Percentiles rank a stretch among this genome's conserved stretches.
These are phyloP conservation scores for Apiospora rasikravindrae DNA, from an alignment of 2,329 filamentous ascomycete genomes.

Conservation along the genomic window DNA sequence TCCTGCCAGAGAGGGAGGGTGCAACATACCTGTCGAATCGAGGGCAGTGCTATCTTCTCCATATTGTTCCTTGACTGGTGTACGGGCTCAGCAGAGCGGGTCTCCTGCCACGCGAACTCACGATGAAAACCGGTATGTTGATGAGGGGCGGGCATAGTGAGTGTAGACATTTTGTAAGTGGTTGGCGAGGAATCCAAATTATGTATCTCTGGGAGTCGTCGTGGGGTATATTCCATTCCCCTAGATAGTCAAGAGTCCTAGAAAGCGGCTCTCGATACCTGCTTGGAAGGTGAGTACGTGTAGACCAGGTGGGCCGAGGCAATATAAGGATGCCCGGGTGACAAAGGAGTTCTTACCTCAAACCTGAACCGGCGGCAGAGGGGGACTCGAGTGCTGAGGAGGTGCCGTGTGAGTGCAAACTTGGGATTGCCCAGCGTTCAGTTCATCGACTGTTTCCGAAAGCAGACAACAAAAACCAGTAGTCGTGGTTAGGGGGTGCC, in stretches of 20 bases:
- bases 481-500: background rate
- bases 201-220: conserved; percentile 37
- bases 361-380: conserved; percentile 18
- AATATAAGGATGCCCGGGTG: background rate
- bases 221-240: conserved; percentile 50
- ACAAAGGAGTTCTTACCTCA: conserved; percentile 15
- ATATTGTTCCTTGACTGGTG: conserved; percentile 44
- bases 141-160: conserved; percentile 52
- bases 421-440: background rate
- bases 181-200: conserved; percentile 32
- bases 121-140: conserved; percentile 47
- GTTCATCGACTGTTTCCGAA: conserved; percentile 13
- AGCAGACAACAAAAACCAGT: background rate
- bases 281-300: background rate
- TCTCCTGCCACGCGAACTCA: conserved; percentile 47
- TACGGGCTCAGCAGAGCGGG: conserved; percentile 41
- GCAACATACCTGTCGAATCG: conserved; percentile 55
- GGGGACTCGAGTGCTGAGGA: background rate
- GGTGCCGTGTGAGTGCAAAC: background rate
- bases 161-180: conserved; percentile 53
- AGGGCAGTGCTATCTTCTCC: conserved; percentile 53
- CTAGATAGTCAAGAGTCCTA: conserved; percentile 20
- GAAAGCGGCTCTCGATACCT: background rate
- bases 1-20: background rate
- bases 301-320: background rate